Evolutionary conservation across 768 basidiomycete species (phyloP).

Genomic region (Naganishia vishniacii): DNA sequence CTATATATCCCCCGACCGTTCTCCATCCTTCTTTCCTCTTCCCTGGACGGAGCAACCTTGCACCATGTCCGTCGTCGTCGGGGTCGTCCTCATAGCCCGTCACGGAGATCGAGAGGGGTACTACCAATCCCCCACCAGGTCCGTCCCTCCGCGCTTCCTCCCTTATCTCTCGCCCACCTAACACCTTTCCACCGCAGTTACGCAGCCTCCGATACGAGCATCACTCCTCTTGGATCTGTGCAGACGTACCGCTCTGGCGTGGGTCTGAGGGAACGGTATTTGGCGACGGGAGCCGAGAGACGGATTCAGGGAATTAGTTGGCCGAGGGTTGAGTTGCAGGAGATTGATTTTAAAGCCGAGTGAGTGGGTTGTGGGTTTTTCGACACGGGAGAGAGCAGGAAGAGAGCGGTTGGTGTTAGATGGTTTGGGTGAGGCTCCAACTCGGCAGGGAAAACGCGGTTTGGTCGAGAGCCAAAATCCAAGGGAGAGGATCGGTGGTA

Average conservation of each 20-base stretch:
- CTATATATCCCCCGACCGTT: too few species aligned
- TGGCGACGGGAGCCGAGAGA: constrained; percentile 4
- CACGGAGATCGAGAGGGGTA: constrained; percentile 30
- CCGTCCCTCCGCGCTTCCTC: neutral
- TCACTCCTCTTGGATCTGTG: constrained; percentile 35
- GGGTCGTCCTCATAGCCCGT: constrained; percentile 16
- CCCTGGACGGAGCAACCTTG: neutral
- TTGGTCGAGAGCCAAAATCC: too few species aligned
- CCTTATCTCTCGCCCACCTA: neutral
- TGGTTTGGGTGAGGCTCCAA: too few species aligned
- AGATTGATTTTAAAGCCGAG: constrained; percentile 33
- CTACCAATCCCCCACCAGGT: constrained; percentile 15
- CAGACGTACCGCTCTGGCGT: constrained; percentile 34
- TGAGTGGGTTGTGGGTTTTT: too few species aligned
- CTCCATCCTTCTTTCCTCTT: neutral
- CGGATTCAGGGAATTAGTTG: constrained; percentile 26
- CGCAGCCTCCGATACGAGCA: constrained; percentile 28
- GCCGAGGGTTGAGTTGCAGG: constrained; percentile 19
- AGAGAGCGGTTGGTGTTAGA: constrained; percentile 62
- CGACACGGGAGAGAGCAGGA: neutral
- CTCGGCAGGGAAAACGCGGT: too few species aligned
- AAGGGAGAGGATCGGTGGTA: too few species aligned
- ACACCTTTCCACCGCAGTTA: neutral
- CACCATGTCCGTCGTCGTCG: neutral
- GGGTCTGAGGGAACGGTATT: constrained; percentile 26